Percentiles rank a stretch among this genome's conserved stretches.
These are phyloP conservation scores for Backusella tarrabulga DNA, from an alignment of 192 early-diverging fungal genomes.

Conservation along the genomic window DNA sequence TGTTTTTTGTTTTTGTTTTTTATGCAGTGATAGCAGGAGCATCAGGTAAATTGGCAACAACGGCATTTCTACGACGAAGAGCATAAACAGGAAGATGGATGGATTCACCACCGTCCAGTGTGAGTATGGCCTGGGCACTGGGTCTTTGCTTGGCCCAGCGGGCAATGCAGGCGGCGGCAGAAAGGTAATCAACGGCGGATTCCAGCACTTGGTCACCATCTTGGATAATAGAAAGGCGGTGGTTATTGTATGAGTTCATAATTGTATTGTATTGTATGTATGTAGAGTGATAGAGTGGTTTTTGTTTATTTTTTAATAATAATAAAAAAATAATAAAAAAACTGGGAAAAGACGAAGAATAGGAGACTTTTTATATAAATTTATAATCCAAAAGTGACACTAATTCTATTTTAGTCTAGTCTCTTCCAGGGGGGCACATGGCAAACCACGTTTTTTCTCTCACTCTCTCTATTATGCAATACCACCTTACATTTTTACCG, in stretches of 20 bases:
- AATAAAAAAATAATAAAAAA: not conserved
- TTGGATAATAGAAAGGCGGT: not conserved
- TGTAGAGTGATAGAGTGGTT: not conserved
- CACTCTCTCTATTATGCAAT: not conserved
- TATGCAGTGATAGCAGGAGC: slow-evolving; percentile 18
- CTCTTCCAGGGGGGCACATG: not conserved
- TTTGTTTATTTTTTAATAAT: not conserved
- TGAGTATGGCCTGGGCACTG: slow-evolving; percentile 13
- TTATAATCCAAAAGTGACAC: not conserved
- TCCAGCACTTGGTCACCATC: slow-evolving; percentile 8
- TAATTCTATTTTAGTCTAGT: not conserved
- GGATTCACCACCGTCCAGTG: slow-evolving; percentile 6
- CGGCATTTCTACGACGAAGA: slow-evolving; percentile 25
- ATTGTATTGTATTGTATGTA: not conserved
- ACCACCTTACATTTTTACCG: not conserved
- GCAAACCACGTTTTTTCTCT: slow-evolving; percentile 1
- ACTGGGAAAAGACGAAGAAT: not conserved
- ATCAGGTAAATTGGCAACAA: slow-evolving; percentile 25
- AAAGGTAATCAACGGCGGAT: slow-evolving; percentile 8
- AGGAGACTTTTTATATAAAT: slow-evolving; percentile 1
- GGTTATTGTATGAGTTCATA: not conserved
- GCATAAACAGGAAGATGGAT: slow-evolving; percentile 26
- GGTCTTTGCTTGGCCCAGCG: slow-evolving; percentile 13
- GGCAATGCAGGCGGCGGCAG: slow-evolving; percentile 10
- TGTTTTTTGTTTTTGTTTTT: not conserved